Evolutionary conservation across 2,329 filamentous ascomycete species (phyloP).

Genomic region (Fusarium bulbicola): DNA sequence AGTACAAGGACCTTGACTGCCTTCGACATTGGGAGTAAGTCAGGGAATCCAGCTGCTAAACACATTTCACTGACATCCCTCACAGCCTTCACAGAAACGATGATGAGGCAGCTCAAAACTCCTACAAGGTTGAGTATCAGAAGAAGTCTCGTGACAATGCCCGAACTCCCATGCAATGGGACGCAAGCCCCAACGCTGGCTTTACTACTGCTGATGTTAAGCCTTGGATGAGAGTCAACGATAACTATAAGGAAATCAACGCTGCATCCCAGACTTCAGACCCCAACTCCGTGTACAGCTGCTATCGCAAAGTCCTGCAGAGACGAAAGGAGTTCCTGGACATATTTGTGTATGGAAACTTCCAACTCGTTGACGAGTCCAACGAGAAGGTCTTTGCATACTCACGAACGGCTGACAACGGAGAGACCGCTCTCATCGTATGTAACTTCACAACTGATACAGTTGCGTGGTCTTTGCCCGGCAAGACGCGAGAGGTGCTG

Average conservation of each 20-base stretch:
- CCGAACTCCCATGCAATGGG: constrained; percentile 78
- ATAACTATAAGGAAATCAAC: constrained; percentile 70
- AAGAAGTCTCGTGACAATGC: constrained; percentile 74
- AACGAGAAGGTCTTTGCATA: constrained; percentile 52
- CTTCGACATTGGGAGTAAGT: constrained; percentile 60
- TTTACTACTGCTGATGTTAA: constrained; percentile 63
- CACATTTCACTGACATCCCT: background rate
- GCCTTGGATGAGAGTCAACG: constrained; percentile 78
- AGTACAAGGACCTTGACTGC: constrained; percentile 75
- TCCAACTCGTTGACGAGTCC: constrained; percentile 49
- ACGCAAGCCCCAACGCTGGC: constrained; percentile 65
- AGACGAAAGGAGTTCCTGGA: constrained; percentile 69
- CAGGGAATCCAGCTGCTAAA: background rate
- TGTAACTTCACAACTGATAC: constrained; percentile 51
- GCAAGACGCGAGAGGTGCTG: constrained; percentile 46
- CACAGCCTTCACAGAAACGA: constrained; percentile 50
- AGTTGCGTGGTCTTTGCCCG: constrained; percentile 45
- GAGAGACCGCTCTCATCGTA: constrained; percentile 47
- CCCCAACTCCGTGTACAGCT: constrained; percentile 63
- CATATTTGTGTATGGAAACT: constrained; percentile 72
- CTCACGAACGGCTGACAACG: constrained; percentile 45
- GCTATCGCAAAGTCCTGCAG: constrained; percentile 68
- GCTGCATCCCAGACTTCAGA: constrained; percentile 62
- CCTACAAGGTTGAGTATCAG: constrained; percentile 58
- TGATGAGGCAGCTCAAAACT: constrained; percentile 50